Evolutionary conservation across 768 basidiomycete species (phyloP).

Genomic region (Auricularia auricula-judae): DNA sequence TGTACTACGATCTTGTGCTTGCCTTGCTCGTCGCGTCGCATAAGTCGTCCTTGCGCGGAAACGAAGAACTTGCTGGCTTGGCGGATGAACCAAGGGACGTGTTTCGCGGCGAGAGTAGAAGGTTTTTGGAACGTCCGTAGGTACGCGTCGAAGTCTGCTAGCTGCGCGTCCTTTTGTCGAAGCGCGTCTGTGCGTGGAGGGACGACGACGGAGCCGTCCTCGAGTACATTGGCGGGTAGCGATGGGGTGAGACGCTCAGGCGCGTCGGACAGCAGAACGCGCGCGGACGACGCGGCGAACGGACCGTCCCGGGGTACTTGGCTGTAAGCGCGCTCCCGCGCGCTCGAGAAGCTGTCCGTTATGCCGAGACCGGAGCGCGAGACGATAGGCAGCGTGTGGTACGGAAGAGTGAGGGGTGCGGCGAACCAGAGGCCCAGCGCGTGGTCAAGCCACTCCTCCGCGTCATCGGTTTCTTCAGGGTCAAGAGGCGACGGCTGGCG

Average conservation of each 20-base stretch:
- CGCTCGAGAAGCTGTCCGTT: too few relatives aligned
- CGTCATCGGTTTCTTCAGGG: conserved; percentile 7
- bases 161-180: conserved; percentile 16
- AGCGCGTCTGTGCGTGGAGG: not conserved
- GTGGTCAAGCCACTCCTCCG: conserved; percentile 5
- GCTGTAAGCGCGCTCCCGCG: not conserved
- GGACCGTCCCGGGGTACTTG: not conserved
- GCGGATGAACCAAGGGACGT: conserved; percentile 7
- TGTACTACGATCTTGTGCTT: conserved; percentile 18
- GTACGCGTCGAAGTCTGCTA: not conserved
- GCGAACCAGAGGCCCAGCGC: not conserved
- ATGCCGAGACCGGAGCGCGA: too few relatives aligned
- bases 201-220: not conserved
- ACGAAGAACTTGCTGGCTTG: conserved; percentile 12
- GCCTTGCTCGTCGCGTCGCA: conserved; percentile 7
- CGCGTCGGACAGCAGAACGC: not conserved
- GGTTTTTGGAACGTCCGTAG: not conserved
- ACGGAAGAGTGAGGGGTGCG: not conserved
- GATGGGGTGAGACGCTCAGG: too few relatives aligned
- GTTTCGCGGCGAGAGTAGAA: conserved; percentile 2
- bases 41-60: conserved; percentile 10
- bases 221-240: not conserved
- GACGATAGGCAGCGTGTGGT: not conserved
- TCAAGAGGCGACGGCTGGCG: not conserved
- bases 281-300: not conserved